Conservation (phyloP, 2,329 filamentous ascomycete genomes). For the Penicillium griseofulvum region DNA sequence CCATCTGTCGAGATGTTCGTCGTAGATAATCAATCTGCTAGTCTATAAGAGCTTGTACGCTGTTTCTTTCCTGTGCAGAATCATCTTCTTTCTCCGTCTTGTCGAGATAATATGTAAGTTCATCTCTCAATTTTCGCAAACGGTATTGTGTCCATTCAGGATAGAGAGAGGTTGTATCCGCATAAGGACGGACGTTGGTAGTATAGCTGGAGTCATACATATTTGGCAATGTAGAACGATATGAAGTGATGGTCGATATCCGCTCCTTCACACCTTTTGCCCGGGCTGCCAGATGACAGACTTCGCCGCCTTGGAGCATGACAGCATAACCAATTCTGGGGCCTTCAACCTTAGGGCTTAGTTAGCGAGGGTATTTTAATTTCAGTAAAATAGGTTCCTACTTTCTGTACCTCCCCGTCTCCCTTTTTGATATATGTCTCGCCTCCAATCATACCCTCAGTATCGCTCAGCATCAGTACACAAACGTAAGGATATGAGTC, state of each 20-base stretch:
- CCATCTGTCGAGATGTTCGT: conserved; percentile 15
- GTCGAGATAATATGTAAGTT: conserved; percentile 9
- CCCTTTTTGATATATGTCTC: conserved; percentile 28
- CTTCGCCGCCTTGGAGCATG: conserved; percentile 29
- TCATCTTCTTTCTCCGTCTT: not conserved
- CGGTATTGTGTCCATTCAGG: conserved; percentile 22
- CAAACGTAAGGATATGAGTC: conserved; percentile 28
- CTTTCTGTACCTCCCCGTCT: conserved; percentile 18
- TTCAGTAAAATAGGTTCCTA: not conserved
- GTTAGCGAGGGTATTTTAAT: not conserved
- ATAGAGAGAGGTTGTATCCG: conserved; percentile 19
- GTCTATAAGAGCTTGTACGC: conserved; percentile 4
- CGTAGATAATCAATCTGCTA: conserved; percentile 14
- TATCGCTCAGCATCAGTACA: conserved; percentile 32
- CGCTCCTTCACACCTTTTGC: conserved; percentile 25
- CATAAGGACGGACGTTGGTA: conserved; percentile 22
- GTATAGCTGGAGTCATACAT: conserved; percentile 24
- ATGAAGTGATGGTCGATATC: conserved; percentile 29
- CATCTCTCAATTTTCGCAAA: conserved; percentile 18
- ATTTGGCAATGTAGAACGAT: conserved; percentile 17
- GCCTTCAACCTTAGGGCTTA: conserved; percentile 6
- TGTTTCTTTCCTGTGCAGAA: not conserved
- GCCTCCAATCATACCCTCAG: conserved; percentile 27
- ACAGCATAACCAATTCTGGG: conserved; percentile 24
- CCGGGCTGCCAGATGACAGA: conserved; percentile 27